phyloP scores from a whole-genome alignment of 2,329 filamentous ascomycete genomes.

The Calonectria pauciramosa region DNA sequence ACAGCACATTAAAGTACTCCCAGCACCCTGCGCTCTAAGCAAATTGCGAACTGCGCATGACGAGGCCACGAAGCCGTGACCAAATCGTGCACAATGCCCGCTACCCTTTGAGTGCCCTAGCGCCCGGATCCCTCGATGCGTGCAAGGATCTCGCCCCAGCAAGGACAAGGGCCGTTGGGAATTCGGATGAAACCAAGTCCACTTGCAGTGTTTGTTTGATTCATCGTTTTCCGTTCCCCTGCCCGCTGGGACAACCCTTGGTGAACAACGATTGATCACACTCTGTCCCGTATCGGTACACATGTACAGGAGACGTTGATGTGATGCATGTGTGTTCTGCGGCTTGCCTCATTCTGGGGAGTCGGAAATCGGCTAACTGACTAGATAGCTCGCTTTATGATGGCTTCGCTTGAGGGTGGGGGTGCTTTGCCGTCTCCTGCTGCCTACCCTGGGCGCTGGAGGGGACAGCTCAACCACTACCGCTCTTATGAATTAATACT shows the following conservation, averaged over 20 bases:
- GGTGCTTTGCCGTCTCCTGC: not conserved
- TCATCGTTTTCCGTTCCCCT: conserved; percentile 8
- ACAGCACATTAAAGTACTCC: not conserved
- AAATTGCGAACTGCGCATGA: conserved; percentile 44
- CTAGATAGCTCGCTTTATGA: not conserved
- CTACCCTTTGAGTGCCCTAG: conserved; percentile 20
- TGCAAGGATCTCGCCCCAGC: conserved; percentile 20
- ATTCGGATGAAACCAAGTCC: conserved; percentile 23
- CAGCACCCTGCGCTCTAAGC: conserved; percentile 24
- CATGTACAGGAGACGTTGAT: not conserved
- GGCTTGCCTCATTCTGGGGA: not conserved
- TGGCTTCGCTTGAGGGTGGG: not conserved
- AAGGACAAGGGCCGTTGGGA: conserved; percentile 23
- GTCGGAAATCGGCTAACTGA: not conserved
- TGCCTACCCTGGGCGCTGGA: not conserved
- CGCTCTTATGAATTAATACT: not conserved
- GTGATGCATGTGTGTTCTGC: not conserved
- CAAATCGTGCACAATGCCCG: conserved; percentile 22
- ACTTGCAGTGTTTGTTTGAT: conserved; percentile 12
- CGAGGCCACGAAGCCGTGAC: conserved; percentile 17
- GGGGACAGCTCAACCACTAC: not conserved
- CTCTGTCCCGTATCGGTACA: not conserved
- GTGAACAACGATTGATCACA: not conserved
- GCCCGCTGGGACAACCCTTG: not conserved
- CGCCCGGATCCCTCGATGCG: conserved; percentile 14